phyloP scores from a whole-genome alignment of 2,329 filamentous ascomycete genomes.

The Akanthomyces uredinophilus region DNA sequence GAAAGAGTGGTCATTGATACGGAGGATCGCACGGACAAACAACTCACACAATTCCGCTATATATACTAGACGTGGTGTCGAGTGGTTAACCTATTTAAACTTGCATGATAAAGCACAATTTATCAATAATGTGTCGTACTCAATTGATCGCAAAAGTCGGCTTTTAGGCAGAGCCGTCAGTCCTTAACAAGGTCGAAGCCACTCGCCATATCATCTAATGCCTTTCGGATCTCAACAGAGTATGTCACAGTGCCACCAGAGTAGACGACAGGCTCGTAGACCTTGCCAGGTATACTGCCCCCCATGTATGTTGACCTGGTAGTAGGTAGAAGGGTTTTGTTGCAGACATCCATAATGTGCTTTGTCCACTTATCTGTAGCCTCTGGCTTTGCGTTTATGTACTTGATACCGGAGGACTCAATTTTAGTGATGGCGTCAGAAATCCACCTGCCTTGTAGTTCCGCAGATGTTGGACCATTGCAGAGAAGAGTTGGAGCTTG shows the following conservation, averaged over 20 bases:
- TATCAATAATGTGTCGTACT: too few relatives aligned
- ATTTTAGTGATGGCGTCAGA: not conserved
- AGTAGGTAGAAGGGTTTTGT: not conserved
- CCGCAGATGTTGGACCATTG: conserved; percentile 18
- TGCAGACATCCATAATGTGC: not conserved
- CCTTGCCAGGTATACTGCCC: conserved; percentile 8
- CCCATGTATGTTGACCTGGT: conserved; percentile 12
- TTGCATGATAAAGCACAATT: not conserved
- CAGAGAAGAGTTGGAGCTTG: conserved; percentile 16
- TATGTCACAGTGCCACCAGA: not conserved
- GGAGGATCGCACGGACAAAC: not conserved
- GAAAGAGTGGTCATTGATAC: not conserved
- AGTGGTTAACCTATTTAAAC: not conserved
- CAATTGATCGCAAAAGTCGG: too few relatives aligned
- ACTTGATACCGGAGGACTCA: not conserved
- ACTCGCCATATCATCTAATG: not conserved
- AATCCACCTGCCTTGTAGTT: conserved; percentile 14
- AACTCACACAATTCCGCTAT: not conserved
- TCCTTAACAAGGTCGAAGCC: not conserved
- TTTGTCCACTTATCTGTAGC: not conserved
- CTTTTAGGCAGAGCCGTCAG: not conserved
- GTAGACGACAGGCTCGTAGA: not conserved
- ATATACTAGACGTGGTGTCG: not conserved
- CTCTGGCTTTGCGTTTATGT: conserved; percentile 4
- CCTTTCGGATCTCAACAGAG: not conserved